A percentile compares a stretch with the other conserved stretches of the same genome.
phyloP scores from a whole-genome alignment of 306 rosid genomes.

The Notholithocarpus densiflorus region DNA sequence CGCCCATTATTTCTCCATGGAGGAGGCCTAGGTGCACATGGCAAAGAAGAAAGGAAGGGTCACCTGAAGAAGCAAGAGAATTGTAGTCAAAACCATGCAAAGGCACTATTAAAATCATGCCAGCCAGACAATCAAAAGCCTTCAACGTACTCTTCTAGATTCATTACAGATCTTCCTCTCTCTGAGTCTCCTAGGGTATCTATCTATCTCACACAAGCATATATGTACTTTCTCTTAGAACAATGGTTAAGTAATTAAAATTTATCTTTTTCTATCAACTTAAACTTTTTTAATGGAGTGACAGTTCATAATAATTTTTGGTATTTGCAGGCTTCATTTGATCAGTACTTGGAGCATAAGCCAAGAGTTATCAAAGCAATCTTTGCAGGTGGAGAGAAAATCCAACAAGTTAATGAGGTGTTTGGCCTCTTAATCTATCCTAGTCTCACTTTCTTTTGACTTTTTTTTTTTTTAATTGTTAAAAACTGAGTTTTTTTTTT shows the following conservation, averaged over 20 bases:
- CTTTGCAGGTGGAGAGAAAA: conserved; percentile 21
- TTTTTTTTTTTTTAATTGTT: no score
- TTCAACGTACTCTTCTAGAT: conserved; percentile 23
- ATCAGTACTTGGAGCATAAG: conserved; percentile 44
- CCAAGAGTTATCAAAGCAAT: conserved; percentile 27
- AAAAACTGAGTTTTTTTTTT: no score
- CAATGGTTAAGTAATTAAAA: no score
- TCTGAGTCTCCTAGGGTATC: conserved; percentile 39
- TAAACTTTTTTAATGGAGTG: background rate
- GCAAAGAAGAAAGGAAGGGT: background rate
- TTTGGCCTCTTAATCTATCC: background rate
- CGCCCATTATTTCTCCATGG: background rate
- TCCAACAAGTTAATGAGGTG: conserved; percentile 32
- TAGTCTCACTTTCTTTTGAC: no score
- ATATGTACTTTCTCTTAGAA: background rate
- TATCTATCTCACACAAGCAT: background rate
- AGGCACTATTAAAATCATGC: conserved; percentile 8
- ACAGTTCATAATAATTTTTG: background rate
- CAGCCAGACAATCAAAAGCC: conserved; percentile 22
- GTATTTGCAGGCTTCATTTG: conserved; percentile 45
- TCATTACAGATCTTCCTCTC: conserved; percentile 25
- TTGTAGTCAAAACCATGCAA: background rate
- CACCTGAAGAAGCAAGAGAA: conserved; percentile 17
- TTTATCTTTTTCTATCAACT: no score
- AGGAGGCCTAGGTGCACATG: no score